Conservation (phyloP, 2,329 filamentous ascomycete genomes). For the Saccharata proteae region DNA sequence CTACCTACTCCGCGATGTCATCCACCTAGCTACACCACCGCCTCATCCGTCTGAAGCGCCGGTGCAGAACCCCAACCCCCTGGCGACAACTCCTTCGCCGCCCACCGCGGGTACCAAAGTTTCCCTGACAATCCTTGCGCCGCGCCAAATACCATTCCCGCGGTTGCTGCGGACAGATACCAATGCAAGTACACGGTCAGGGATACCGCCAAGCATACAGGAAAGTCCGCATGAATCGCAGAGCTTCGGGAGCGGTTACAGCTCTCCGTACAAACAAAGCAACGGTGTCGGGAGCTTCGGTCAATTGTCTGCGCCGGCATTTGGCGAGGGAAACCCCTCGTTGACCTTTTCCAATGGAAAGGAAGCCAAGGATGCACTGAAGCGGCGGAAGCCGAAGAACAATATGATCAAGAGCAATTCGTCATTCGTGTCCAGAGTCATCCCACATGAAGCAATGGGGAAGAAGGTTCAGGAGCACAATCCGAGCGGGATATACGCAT, state of each 20-base stretch:
- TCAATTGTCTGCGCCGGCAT: conserved; percentile 45
- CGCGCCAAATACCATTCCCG: conserved; percentile 31
- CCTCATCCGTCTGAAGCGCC: conserved; percentile 92
- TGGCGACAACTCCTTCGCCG: conserved; percentile 74
- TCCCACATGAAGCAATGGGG: conserved; percentile 68
- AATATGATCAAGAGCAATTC: conserved; percentile 98
- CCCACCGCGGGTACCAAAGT: conserved; percentile 75
- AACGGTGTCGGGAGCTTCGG: conserved; percentile 6
- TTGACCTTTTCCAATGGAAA: conserved; percentile 50
- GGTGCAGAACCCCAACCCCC: conserved; percentile 74
- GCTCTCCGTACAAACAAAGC: conserved; percentile 18
- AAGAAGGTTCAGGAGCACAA: conserved; percentile 72
- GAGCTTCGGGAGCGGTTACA: conserved; percentile 33
- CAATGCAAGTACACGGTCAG: conserved; percentile 27
- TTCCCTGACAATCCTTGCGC: conserved; percentile 61
- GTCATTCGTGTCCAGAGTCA: conserved; percentile 93
- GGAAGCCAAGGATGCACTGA: conserved; percentile 52
- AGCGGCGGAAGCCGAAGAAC: conserved; percentile 89
- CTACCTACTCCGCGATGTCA: conserved; percentile 80
- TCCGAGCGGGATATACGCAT: conserved; percentile 70
- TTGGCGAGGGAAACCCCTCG: conserved; percentile 75
- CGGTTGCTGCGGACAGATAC: conserved; percentile 30
- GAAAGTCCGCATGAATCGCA: conserved; percentile 31
- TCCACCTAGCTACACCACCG: conserved; percentile 85
- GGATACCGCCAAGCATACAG: conserved; percentile 34